Evolutionary conservation across 2,329 filamentous ascomycete species (phyloP), one percentile per base, ranked within the genome.

Genomic region (Epichloe festucae): DNA sequence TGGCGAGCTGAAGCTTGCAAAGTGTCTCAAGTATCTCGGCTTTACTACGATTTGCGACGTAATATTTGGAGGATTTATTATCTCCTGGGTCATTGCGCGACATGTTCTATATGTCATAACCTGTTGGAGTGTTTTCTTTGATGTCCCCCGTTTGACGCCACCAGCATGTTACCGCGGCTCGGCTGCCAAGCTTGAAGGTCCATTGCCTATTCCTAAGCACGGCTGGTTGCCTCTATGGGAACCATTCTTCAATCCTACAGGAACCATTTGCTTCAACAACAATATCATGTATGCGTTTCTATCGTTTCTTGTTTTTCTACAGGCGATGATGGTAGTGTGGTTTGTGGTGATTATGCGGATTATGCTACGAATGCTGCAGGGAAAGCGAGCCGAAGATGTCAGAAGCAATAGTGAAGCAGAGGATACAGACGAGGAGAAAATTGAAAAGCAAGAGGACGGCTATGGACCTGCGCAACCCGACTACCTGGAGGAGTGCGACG

Each of bases 1-100:
- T 31, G 27, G 27, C 27, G 27, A 31, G 27, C 8, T 31, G 8
- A 31, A 94, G 89, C 73, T 82, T 34, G 93, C 93, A 59, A 98
- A 98, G 69, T 87, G 90, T 61, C 79, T 97, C 59, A 96, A 95
- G 67, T 98, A 97, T 65, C 73, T 89, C 49, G 85, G 85, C 55
- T 89, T 79, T 67, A 80, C 81, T 55, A 83, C 72, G 4, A 69
- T 84, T 50, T 96, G 90, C 73, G 93, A 97, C 64, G 70, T 83
- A 55, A 79, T 82, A 48, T 97, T 97, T 63, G 90, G 82, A 39
- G 65, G 91, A 27, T 96, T 97, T 69, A 85, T 97, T 70, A 61
- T 88, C 15, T 80, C 81, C 49, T 98, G 93, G 93, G 76, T 96
- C 56, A 63, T 86, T 49, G 80, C 85, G 31, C 87, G 93, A 49